phyloP scores from a whole-genome alignment of 73 alveolate species.

The Breviolum minutum region DNA sequence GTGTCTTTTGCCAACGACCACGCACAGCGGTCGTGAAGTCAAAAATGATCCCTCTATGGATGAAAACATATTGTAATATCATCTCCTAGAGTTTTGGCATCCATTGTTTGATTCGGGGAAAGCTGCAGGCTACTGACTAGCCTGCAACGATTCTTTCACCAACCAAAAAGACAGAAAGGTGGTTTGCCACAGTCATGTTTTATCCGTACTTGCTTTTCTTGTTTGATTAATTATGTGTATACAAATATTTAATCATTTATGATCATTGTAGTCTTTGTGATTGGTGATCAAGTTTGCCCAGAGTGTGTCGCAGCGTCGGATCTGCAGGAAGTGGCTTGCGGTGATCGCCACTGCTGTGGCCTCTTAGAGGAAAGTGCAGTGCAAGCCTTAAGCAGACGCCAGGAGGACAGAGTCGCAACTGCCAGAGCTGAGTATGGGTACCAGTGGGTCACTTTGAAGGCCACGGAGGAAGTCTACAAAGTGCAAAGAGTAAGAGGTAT shows the following conservation, averaged over 20 bases:
- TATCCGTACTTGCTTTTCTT: too few species aligned
- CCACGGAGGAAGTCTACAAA: neutral
- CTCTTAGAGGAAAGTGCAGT: constrained; percentile 36
- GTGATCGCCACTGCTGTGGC: constrained; percentile 90
- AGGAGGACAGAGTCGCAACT: constrained; percentile 11
- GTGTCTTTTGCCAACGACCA: neutral
- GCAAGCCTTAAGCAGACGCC: constrained; percentile 67
- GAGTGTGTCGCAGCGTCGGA: neutral
- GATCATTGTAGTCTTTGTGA: neutral
- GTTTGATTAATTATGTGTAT: too few species aligned
- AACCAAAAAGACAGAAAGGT: too few species aligned
- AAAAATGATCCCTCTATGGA: too few species aligned
- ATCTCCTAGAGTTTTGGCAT: too few species aligned
- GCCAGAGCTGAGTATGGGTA: neutral
- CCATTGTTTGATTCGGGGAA: too few species aligned
- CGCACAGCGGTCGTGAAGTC: too few species aligned
- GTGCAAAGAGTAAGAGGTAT: neutral
- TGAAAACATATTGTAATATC: too few species aligned
- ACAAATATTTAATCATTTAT: too few species aligned
- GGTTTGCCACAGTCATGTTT: too few species aligned
- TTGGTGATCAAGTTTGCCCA: neutral
- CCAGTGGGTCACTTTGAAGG: neutral
- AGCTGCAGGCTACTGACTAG: too few species aligned
- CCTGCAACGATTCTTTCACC: too few species aligned
- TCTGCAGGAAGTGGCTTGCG: constrained; percentile 62